Base-by-base conservation (phyloP, 2,329 filamentous ascomycete species). In the Xylariaceae sp. region DNA sequence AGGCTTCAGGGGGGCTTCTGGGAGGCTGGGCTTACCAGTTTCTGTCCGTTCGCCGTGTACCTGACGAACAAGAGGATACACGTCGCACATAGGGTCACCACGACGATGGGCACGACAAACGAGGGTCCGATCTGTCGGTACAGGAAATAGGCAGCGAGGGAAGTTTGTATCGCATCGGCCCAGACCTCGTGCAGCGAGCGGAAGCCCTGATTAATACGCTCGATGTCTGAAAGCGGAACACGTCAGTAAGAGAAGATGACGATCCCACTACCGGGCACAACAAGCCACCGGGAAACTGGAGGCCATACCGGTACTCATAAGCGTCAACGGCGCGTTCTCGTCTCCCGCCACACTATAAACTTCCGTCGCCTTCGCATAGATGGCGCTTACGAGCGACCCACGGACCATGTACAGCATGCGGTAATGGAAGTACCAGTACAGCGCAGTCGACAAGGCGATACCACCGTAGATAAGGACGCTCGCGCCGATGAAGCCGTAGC, bases 131-230 rank as follows among this genome's bases (percentile, higher is more conserved):
- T 47, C 33, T 72, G 62, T 3, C 47, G 49, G 14, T 73, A 57
- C 1, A 78, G 56, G 0, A 76, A 57, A 52, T 62, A 76, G 33
- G 65, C 64, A 0, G 65, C 66, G 2, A 76, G 37, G 4, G 49
- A 63, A 3, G 70, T 61, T 44, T 74, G 63, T 1, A 71, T 41
- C 0, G 56, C 39, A 28, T 52, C 61, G 0, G 59, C 62, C 67
- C 66, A 69, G 3, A 64, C 40, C 17, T 68, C 62, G 31, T 71
- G 70, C 17, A 67, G 40, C 1, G 38, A 47, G 3, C 47, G 39
- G 3, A 60, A 51, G 1, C 63, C 68, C 0, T 47, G 31, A 1
- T 58, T 48, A 2, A 71, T 61, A 3, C 63, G 59, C 40, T 71
- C 68, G 7, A 71, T 55, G 33, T 73, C 70, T 4, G 15, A 8